Evolutionary conservation across 352 stramenopile genomes (phyloP), one percentile per base, ranked within the genome.

Genomic region (Phytopythium helicoides): DNA sequence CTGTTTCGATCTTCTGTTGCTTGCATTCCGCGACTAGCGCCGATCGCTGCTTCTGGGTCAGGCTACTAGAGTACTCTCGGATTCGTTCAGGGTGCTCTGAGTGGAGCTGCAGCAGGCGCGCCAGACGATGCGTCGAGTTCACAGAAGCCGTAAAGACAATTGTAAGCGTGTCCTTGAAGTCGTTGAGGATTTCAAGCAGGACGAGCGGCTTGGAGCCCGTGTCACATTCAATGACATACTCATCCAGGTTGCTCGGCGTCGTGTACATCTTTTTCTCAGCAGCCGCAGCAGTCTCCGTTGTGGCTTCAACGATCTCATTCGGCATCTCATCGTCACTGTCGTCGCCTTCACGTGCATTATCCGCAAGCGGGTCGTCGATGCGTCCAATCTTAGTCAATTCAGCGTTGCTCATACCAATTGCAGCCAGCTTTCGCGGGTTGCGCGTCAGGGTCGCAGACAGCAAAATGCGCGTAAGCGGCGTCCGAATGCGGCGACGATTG

Each of bases 381-480:
- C 74, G 68, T 34, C 79, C 68, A 58, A 89, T 87, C 68, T 86
- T 94, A 45, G 97, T 97, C 55, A 98, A 68, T 56, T 98, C 94
- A 4, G 97, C 96, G 73, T 98, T 96, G 44, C 87, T 87, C 66
- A 99, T 91, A 22, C 87, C 84, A 33, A 99, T 93, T 2, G 89
- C 75, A 1, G 96, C 92, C 39, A 99, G 77, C 62, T 98, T 98
- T 49, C 96, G 82, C 41, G 97, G 96, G 81, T 99, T 97, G 21
- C 89, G 89, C 47, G 96, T 99, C 39, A 99, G 69, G 15, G 97
- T 99, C 19, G 97, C 97, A n/a, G 96, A 99, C 47, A 99, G 87
- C 31, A 99, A 68, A 28, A 99, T 82, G 52, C 98, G 91, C n/a
- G 92, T 92, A 37, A 99, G 68, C 31, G 93, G 82, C 40, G 81